Base-by-base conservation (phyloP, 768 basidiomycete species). In the Asterophora lycoperdoides region DNA sequence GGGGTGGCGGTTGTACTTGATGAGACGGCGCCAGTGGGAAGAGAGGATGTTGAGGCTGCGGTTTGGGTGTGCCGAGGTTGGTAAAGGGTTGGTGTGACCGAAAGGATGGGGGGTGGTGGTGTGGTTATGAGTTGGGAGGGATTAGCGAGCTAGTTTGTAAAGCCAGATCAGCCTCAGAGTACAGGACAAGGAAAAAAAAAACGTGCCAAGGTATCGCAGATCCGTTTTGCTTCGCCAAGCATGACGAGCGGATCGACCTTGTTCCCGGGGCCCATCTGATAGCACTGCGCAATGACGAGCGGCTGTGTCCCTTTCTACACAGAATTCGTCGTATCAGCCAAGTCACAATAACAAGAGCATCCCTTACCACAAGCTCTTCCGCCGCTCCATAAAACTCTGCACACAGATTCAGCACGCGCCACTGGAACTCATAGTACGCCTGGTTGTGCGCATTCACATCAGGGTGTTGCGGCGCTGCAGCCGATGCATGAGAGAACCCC, bases 301-400 rank as follows among this genome's bases (percentile, higher is more conserved):
- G 86, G 79, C 35, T 84, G 76, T 0, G 89, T 75, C 44, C 69
- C 71, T 75, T 80, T 79, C 76, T 77, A 57, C 42, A 43, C 23
- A 6, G 23, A 23, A 23, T 3, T 23, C 23, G 6, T 23, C 23
- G 23, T 23, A 23, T 23, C 23, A 23, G 23, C 3, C 23, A 23
- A 23, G 23, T 23, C 23, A 3, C 23, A 23, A 23, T 23, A 3
- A 23, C 23, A 23, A 23, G 23, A 23, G 6, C 3, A 23, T 15
- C 32, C 79, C 85, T 65, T 65, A 90, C 88, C 50, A 91, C 76
- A 39, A 91, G 77, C 64, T 91, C 88, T 64, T 89, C 88, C 14
- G 88, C 88, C 5, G 88, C 88, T 20, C 81, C 83, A 67, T 91
- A 91, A 62, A 91, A 91, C 62, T 91, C 89, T 1, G 86, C 82